phyloP scores from a whole-genome alignment of 2,329 filamentous ascomycete genomes.

The Epichloe festucae region DNA sequence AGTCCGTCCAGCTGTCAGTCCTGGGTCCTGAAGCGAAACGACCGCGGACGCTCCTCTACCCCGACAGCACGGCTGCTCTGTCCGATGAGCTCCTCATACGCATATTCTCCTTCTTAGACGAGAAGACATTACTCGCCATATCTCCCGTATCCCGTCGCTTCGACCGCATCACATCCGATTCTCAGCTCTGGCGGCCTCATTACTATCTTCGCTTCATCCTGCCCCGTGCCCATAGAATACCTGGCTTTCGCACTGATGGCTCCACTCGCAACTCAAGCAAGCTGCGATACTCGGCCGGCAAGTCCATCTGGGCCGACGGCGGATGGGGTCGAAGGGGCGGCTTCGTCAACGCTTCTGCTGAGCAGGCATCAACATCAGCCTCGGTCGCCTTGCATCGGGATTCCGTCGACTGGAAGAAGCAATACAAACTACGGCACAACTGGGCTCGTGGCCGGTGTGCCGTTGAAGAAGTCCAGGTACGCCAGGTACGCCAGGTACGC shows the following conservation, averaged over 20 bases:
- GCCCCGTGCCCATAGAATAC: conserved; percentile 64
- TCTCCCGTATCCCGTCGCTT: conserved; percentile 63
- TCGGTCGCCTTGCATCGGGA: conserved; percentile 6
- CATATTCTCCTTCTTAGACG: conserved; percentile 65
- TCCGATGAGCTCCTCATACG: conserved; percentile 83
- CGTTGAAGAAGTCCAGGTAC: conserved; percentile 61
- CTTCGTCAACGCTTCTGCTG: neutral
- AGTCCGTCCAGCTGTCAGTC: neutral
- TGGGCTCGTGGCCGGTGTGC: conserved; percentile 76
- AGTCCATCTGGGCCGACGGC: conserved; percentile 31
- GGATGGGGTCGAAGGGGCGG: conserved; percentile 27
- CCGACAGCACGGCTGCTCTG: conserved; percentile 56
- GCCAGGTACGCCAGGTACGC: conserved; percentile 42
- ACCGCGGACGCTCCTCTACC: neutral
- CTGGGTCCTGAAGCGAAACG: neutral
- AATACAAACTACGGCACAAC: conserved; percentile 81
- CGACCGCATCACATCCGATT: conserved; percentile 59
- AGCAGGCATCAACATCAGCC: neutral
- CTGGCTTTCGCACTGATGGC: conserved; percentile 40
- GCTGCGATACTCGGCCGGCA: conserved; percentile 31
- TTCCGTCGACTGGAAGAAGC: conserved; percentile 68
- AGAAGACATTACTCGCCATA: conserved; percentile 50
- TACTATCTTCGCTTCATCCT: conserved; percentile 84
- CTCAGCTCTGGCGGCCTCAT: conserved; percentile 78
- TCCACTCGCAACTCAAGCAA: conserved; percentile 16